Evolutionary conservation across 805 yeast species (phyloP).

Genomic region (Saccharomycopsis oosterbeekiorum): DNA sequence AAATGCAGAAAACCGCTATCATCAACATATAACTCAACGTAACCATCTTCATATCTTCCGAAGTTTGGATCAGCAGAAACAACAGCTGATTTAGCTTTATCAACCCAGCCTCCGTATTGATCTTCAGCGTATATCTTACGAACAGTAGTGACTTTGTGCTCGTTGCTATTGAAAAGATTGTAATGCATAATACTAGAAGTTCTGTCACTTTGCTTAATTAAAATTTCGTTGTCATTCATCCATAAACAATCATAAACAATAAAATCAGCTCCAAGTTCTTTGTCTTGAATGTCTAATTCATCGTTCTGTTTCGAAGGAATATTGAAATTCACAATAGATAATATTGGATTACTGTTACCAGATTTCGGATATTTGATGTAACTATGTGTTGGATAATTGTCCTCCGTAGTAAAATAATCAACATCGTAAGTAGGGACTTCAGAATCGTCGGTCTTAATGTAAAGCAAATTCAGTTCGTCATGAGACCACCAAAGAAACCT

Average conservation of each 20-base stretch:
- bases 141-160: constrained; percentile 28
- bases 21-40: constrained; percentile 49
- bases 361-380: constrained; percentile 76
- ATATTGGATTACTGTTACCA: constrained; percentile 66
- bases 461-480: constrained; percentile 52
- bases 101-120: constrained; percentile 50
- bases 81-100: constrained; percentile 34
- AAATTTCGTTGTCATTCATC: constrained; percentile 39
- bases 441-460: constrained; percentile 62
- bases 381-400: constrained; percentile 52
- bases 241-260: constrained; percentile 55
- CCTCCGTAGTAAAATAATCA: constrained; percentile 58
- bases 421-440: constrained; percentile 62
- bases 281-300: constrained; percentile 20
- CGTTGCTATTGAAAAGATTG: constrained; percentile 31
- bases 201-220: constrained; percentile 56
- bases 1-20: constrained; percentile 50
- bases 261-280: constrained; percentile 32
- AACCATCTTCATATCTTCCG: constrained; percentile 37
- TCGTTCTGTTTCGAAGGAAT: not conserved
- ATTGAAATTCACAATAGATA: constrained; percentile 41
- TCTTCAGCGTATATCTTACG: constrained; percentile 34
- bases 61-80: constrained; percentile 29
- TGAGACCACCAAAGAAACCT: constrained; percentile 86
- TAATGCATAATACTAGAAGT: constrained; percentile 46